Percentiles rank a stretch among this genome's conserved stretches.
phyloP scores from a whole-genome alignment of 2,329 filamentous ascomycete species.

The Aspergillus unguis region DNA sequence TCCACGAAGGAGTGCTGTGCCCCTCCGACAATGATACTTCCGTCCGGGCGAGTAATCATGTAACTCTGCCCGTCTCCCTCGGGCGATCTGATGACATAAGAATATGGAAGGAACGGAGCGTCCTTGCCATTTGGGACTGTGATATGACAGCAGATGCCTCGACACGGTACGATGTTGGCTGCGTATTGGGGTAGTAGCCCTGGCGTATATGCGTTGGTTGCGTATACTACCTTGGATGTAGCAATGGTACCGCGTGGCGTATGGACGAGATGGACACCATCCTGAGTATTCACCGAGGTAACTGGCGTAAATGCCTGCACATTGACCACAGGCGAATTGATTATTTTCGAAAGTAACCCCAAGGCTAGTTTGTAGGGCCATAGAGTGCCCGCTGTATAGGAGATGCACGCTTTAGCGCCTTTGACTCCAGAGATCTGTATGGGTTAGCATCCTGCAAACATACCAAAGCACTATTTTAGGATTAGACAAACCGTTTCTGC shows the following conservation, averaged over 20 bases:
- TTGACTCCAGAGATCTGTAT: conserved; percentile 39
- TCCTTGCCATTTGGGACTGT: conserved; percentile 25
- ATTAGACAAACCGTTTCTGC: conserved; percentile 29
- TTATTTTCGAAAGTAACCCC: conserved; percentile 62
- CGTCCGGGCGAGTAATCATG: conserved; percentile 57
- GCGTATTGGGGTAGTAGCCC: conserved; percentile 67
- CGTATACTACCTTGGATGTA: conserved; percentile 66
- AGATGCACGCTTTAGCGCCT: conserved; percentile 37
- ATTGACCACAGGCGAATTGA: conserved; percentile 47
- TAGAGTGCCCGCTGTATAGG: conserved; percentile 35
- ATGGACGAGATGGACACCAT: conserved; percentile 58
- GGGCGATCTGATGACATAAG: conserved; percentile 55
- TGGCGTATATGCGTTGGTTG: conserved; percentile 82
- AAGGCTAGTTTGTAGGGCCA: conserved; percentile 78
- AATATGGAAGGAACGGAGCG: conserved; percentile 41
- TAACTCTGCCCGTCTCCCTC: conserved; percentile 57
- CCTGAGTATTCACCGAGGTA: conserved; percentile 21
- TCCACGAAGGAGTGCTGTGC: conserved; percentile 47
- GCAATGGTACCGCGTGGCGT: conserved; percentile 60
- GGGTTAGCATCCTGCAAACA: background rate
- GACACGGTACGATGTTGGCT: conserved; percentile 71
- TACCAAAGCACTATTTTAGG: background rate
- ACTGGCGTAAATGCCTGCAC: conserved; percentile 54
- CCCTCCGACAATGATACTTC: conserved; percentile 61
- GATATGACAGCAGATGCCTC: conserved; percentile 53